Base-by-base conservation (phyloP, 2,329 filamentous ascomycete species). In the Fusarium phyllophilum region DNA sequence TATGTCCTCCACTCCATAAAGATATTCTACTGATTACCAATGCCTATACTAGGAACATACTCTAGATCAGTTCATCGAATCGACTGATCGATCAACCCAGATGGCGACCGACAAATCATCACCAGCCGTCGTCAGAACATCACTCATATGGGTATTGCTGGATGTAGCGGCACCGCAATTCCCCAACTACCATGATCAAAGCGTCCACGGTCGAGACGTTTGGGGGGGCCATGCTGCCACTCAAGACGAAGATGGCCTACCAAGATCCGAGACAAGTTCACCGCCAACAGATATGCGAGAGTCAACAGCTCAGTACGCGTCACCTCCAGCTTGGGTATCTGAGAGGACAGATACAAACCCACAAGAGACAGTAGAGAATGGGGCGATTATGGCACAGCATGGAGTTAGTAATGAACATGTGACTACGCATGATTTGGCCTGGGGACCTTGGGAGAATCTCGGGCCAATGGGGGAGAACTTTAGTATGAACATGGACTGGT, bases 381-480 rank as follows among this genome's bases (percentile, higher is more conserved):
- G 18, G 9, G 11, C 5, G 4, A 9, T n/a, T 9, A n/a, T 1
- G 11, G 2, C 5, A 7, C 20, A 68, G 13, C 11, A 22, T 7
- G 44, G 17, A 11, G 26, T 41, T 1, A 6, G 6, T 6, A 41
- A 31, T 8, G 66, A 69, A 8, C 39, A 46, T 14, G 13, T 46
- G 9, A 33, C n/a, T 18, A 41, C 51, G 0, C 38, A 64, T 29
- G 64, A 70, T 41, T 22, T 75, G 14, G 52, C 69, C 3, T 75
- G 72, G 72, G 72, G 72, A 9, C 72, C 68, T 33, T 75, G 72
- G 72, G 72, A 75, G 17, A 58, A 67, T 39, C n/a, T 75, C 5
- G 66, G 66, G 3, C 64, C 60, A 0, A 54, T 70, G 42, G 58
- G 65, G 0, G 58, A 60, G 3, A 62, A 57, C 20, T 41, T 68